Conservation (phyloP, 2,329 filamentous ascomycete genomes). For the Arthrobotrys iridis region DNA sequence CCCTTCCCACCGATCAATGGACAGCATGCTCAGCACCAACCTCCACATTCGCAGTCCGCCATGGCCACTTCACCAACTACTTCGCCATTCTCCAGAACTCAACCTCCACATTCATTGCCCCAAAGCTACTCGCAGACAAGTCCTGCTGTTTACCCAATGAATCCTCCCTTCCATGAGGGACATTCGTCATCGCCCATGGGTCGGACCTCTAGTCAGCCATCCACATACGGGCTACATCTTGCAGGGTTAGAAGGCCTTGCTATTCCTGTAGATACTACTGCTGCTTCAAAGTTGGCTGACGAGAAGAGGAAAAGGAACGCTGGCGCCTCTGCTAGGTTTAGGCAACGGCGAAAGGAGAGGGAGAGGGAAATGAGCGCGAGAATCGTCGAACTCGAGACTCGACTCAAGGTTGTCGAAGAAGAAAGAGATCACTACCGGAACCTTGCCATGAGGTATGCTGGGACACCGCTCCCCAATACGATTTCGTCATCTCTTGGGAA, state of each 20-base stretch:
- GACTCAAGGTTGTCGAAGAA: constrained; percentile 67
- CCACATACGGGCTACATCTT: constrained; percentile 26
- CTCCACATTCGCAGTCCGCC: constrained; percentile 20
- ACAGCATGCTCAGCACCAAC: constrained; percentile 22
- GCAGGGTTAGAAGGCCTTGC: constrained; percentile 65
- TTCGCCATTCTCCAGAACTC: constrained; percentile 45
- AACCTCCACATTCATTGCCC: constrained; percentile 19
- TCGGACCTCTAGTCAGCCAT: constrained; percentile 33
- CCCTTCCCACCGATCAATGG: constrained; percentile 51
- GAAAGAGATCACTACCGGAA: constrained; percentile 78
- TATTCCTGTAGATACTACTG: constrained; percentile 80
- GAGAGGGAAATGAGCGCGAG: constrained; percentile 76
- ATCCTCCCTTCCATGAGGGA: constrained; percentile 47
- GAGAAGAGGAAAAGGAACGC: constrained; percentile 88
- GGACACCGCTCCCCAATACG: constrained; percentile 46
- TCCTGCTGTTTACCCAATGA: constrained; percentile 51
- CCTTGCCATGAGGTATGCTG: constrained; percentile 69
- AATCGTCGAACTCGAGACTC: constrained; percentile 72
- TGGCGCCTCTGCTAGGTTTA: constrained; percentile 82
- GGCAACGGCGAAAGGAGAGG: constrained; percentile 82
- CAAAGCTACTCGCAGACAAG: constrained; percentile 42
- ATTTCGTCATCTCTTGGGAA: constrained; percentile 35
- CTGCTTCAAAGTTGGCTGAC: constrained; percentile 82
- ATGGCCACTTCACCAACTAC: constrained; percentile 33
- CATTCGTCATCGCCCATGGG: constrained; percentile 40